Conservation (phyloP, 2,329 filamentous ascomycete species). For the Endocalyx cinctus region DNA sequence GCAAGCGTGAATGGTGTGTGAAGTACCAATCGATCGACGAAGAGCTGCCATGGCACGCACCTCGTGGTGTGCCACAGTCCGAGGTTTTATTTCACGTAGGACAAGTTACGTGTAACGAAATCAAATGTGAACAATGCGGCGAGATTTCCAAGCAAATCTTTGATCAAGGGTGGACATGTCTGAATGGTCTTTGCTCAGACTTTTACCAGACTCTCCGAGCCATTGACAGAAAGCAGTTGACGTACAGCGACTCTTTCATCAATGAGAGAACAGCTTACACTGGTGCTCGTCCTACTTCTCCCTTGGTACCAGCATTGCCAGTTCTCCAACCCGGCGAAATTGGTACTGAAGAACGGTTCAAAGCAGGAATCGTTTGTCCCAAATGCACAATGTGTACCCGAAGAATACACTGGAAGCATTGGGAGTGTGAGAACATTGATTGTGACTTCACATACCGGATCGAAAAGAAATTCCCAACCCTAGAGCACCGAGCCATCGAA, state of each 20-base stretch:
- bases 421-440: slow-evolving; percentile 50
- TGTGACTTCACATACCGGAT: slow-evolving; percentile 44
- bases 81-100: too few relatives aligned
- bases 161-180: too few relatives aligned
- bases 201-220: too few relatives aligned
- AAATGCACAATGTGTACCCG: slow-evolving; percentile 57
- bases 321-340: slow-evolving; percentile 17
- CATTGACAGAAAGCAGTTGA: neutral
- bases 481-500: neutral
- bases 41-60: too few relatives aligned
- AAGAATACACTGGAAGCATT: slow-evolving; percentile 56
- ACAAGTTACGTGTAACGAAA: too few relatives aligned
- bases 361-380: slow-evolving; percentile 63
- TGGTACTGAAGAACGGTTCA: slow-evolving; percentile 48
- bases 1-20: too few relatives aligned
- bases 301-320: slow-evolving; percentile 32
- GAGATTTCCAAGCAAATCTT: too few relatives aligned
- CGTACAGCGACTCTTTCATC: slow-evolving; percentile 55
- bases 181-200: too few relatives aligned
- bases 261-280: slow-evolving; percentile 43
- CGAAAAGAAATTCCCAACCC: slow-evolving; percentile 11
- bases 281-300: slow-evolving; percentile 28
- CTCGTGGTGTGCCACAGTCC: too few relatives aligned
- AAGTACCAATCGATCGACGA: too few relatives aligned
- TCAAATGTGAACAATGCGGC: too few relatives aligned